Base-by-base conservation (phyloP, 805 yeast species). In the Myxozyma geophila region DNA sequence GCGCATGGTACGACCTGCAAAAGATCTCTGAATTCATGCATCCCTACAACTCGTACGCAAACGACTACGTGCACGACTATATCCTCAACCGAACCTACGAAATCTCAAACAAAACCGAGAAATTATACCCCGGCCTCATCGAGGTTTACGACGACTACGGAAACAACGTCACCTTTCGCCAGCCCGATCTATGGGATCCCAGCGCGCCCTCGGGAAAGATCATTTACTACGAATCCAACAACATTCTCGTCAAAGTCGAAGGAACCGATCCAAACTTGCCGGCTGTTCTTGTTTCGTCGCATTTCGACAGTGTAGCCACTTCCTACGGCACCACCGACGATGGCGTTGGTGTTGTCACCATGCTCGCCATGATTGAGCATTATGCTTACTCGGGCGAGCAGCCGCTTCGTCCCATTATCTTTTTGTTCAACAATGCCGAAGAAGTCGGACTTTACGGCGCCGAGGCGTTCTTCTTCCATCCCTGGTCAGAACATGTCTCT, bases 371-470 rank as follows among this genome's bases (percentile, higher is more conserved):
- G 2, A 76, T 92, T 63, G 81, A 85, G 47, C 76, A 84, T 70
- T 83, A 78, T 68, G 74, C 79, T 0, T 54, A 49, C 52, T 51
- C 67, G 28, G 64, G 59, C 41, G 40, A 70, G 47, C 67, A 59
- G 8, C 96, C 97, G 0, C 74, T 80, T 51, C 81, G 97, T 60
- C 88, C 95, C 1, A 77, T 92, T 13, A 80, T 92, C 10, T 86
- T 92, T 77, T 90, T 92, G 74, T 89, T 92, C 77, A 92, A 92
- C 76, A 90, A 92, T 74, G 84, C 91, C 72, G 98, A 92, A 74
- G 98, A 92, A 72, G 89, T 90, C 75, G 97, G 97, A 0, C 79
- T 92, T 40, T 77, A 87, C 61, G 98, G 98, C 5, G 96, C 98
- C 0, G 81, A 82, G 51, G 83, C 89, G 0, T 92, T 91, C 71